Conservation (phyloP, 352 stramenopile species). For the Achlya hypogyna region DNA sequence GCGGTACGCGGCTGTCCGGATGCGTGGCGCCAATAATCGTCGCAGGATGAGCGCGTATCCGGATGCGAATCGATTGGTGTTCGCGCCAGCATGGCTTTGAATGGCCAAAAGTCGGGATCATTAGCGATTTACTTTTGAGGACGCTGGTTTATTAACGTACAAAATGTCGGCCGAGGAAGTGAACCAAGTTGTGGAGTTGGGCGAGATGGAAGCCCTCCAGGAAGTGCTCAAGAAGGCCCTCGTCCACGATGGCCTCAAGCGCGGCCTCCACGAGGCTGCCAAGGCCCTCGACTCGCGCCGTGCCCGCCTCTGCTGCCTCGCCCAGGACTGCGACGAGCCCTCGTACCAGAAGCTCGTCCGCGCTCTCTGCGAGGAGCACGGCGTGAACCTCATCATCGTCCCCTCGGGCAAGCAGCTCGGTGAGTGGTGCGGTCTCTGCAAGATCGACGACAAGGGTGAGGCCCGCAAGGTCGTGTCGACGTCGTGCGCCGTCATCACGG, state of each 20-base stretch:
- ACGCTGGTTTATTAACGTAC: slow-evolving; percentile 22
- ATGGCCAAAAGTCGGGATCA: neutral
- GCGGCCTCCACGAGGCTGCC: slow-evolving; percentile 97
- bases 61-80: slow-evolving; percentile 19
- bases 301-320: slow-evolving; percentile 97
- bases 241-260: slow-evolving; percentile 98
- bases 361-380: slow-evolving; percentile 89
- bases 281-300: slow-evolving; percentile 98
- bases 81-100: neutral
- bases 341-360: slow-evolving; percentile 99
- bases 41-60: slow-evolving; percentile 6
- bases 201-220: slow-evolving; percentile 96
- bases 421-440: slow-evolving; percentile 98
- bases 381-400: slow-evolving; percentile 91
- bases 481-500: slow-evolving; percentile 97
- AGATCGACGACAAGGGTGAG: slow-evolving; percentile 96
- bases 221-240: slow-evolving; percentile 99
- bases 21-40: neutral
- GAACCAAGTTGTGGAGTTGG: slow-evolving; percentile 86
- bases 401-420: slow-evolving; percentile 95
- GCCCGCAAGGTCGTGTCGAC: slow-evolving; percentile 98
- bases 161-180: slow-evolving; percentile 89
- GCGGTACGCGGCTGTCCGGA: no score
- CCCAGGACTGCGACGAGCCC: slow-evolving; percentile 99
- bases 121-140: slow-evolving; percentile 24